Base-by-base conservation (phyloP, 2,329 filamentous ascomycete species). In the Penicillium sp. region DNA sequence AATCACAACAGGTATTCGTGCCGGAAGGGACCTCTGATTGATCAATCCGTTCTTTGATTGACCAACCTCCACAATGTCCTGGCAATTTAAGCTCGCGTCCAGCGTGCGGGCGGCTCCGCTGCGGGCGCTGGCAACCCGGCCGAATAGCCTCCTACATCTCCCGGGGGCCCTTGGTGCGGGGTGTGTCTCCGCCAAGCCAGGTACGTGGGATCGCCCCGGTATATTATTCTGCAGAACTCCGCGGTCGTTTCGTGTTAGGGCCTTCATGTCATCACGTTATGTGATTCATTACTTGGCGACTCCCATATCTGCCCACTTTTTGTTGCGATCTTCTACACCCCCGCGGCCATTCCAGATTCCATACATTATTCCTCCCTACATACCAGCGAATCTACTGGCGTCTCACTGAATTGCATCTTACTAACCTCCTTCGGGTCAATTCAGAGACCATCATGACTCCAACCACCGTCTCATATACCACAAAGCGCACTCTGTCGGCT, bases 401-500 rank as follows among this genome's bases (percentile, higher is more conserved):
- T 49, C 37, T 18, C 12, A 14, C 13, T 18, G 40, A 41, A 30
- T 44, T 41, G 35, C 27, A 41, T 28, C 16, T 49, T 41, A 58
- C 54, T 57, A 57, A 58, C 39, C 22, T 40, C 34, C 22, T 41
- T 41, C 33, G 53, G 49, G 55, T 57, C 29, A 48, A 42, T n/a
- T 41, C 56, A 67, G 65, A 50, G 19, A 51, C 60, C 51, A 60
- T 50, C 53, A 68, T 63, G 53, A 62, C 60, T 51, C 60, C 58
- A 40, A 64, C 63, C 42, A 59, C 53, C 34, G 52, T 64, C 18
- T 38, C 59, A 37, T 59, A 56, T 49, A 54, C 54, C 27, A 48
- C 58, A 18, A 60, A 56, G 49, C 73, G 75, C 59, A 72, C 64
- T 60, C 75, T 80, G 72, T 69, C 74, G 41, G 71, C 75, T 41